Evolutionary conservation across 208 protist species (phyloP), one percentile per base, ranked within the genome.

Genomic region (Leishmania major): DNA sequence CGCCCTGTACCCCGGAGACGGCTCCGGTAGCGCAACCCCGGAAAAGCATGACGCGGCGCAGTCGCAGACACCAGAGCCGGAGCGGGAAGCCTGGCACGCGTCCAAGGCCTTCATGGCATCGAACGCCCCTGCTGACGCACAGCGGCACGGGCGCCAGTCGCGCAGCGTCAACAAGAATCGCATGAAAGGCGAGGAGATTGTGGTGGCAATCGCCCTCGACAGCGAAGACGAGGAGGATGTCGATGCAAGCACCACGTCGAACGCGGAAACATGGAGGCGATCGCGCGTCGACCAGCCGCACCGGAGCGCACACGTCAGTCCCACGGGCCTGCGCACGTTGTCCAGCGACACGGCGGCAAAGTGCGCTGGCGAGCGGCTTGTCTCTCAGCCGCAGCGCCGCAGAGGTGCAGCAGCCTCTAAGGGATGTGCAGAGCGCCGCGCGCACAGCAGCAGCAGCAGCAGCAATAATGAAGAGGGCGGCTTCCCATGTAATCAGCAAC

Each of bases 161-260:
- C 62, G 82, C 62, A 75, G 73, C 13, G 37, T 85, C 19, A 85
- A 79, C 53, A 85, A 85, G 40, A 82, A 79, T 51, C 60, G 77
- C 47, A 85, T 85, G 82, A 85, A 85, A 47, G 78, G 82, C 3
- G 82, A 81, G 62, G 73, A 62, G 6, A 85, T 85, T 22, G 77
- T 85, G 3, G 57, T 85, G 40, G 77, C 77, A 8, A 51, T 85
- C 11, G 37, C 69, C 35, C 72, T 67, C 15, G 82, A 85, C 72
- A 85, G 82, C 77, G 82, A 85, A 53, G 78, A 82, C 40, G 82
- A 83, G 59, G 43, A 70, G 13, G 80, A 79, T 49, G 47, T 47
- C 25, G 60, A 78, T 55, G 71, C 51, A 19, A 55, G 37, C 53
- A 15, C 13, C 57, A 55, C 17, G 47, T 25, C 43, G 31, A 13